Evolutionary conservation across 2,329 filamentous ascomycete genomes (phyloP).

Genomic region (Calonectria montana): DNA sequence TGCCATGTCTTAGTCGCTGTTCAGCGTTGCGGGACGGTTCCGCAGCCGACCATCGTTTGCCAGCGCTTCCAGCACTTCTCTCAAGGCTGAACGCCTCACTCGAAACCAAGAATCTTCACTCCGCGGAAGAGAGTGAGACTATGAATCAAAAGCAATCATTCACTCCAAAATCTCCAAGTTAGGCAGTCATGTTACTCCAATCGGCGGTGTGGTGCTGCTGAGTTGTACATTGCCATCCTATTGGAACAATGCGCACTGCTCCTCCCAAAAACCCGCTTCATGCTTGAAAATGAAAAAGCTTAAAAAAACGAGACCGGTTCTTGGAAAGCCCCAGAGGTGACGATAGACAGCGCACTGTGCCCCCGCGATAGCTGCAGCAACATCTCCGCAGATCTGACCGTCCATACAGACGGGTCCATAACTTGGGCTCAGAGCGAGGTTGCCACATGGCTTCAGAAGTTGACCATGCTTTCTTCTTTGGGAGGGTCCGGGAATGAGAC

Average conservation of each 20-base stretch:
- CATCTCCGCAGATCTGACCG: background rate
- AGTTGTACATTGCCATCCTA: background rate
- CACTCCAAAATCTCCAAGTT: background rate
- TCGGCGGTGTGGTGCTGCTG: slow-evolving; percentile 10
- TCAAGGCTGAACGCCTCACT: background rate
- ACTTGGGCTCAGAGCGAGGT: slow-evolving; percentile 16
- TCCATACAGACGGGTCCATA: background rate
- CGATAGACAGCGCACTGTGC: background rate
- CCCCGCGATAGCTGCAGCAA: background rate
- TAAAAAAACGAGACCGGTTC: background rate
- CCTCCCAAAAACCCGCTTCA: background rate
- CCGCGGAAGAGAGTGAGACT: slow-evolving; percentile 3
- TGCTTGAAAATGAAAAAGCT: background rate
- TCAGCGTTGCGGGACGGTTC: slow-evolving; percentile 17
- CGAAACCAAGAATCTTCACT: background rate
- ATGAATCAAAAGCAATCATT: slow-evolving; percentile 12
- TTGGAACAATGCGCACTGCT: background rate
- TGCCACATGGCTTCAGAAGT: slow-evolving; percentile 21
- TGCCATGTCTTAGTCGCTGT: slow-evolving; percentile 12
- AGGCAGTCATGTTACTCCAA: slow-evolving; percentile 4
- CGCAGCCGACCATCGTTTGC: slow-evolving; percentile 6
- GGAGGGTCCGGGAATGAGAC: slow-evolving; percentile 22
- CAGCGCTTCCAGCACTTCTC: slow-evolving; percentile 1
- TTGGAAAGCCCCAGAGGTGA: background rate
- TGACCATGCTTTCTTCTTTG: slow-evolving; percentile 25